These are phyloP conservation scores for Fomitopsis pulvina DNA, from an alignment of 768 basidiomycete species.

Conservation along the genomic window DNA sequence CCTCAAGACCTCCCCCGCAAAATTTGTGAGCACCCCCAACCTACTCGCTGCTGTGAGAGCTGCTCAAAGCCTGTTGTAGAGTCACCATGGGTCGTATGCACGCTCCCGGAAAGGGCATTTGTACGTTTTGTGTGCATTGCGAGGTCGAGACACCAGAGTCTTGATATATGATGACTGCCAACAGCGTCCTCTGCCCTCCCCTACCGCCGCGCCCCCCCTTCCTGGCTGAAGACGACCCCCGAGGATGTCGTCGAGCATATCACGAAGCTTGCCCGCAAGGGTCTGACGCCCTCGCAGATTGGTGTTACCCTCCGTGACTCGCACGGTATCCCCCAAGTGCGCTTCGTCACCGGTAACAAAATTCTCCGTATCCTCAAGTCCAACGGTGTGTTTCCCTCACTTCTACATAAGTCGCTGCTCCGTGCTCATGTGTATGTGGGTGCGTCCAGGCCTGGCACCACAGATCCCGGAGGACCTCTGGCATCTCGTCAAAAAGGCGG, in stretches of 20 bases:
- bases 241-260: constrained; percentile 97
- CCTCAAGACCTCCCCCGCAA: constrained; percentile 38
- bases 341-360: constrained; percentile 98
- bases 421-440: constrained; percentile 29
- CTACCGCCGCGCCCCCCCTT: constrained; percentile 89
- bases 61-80: constrained; percentile 17
- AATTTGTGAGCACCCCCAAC: constrained; percentile 28
- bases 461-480: constrained; percentile 98
- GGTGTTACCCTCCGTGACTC: constrained; percentile 97
- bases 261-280: constrained; percentile 95
- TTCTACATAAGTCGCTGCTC: not conserved
- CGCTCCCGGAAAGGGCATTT: constrained; percentile 99
- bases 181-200: constrained; percentile 92
- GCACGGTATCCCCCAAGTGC: constrained; percentile 97
- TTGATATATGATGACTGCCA: not conserved
- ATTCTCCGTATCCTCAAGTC: constrained; percentile 97
- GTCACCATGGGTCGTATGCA: constrained; percentile 93
- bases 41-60: constrained; percentile 6
- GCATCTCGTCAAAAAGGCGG: constrained; percentile 99
- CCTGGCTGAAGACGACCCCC: constrained; percentile 95
- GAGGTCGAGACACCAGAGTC: constrained; percentile 4
- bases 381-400: constrained; percentile 55
- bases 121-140: constrained; percentile 44
- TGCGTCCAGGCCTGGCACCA: constrained; percentile 84
- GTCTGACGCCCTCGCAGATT: constrained; percentile 95